Conservation (phyloP, 2,329 filamentous ascomycete species). For the Beauveria sp. region DNA sequence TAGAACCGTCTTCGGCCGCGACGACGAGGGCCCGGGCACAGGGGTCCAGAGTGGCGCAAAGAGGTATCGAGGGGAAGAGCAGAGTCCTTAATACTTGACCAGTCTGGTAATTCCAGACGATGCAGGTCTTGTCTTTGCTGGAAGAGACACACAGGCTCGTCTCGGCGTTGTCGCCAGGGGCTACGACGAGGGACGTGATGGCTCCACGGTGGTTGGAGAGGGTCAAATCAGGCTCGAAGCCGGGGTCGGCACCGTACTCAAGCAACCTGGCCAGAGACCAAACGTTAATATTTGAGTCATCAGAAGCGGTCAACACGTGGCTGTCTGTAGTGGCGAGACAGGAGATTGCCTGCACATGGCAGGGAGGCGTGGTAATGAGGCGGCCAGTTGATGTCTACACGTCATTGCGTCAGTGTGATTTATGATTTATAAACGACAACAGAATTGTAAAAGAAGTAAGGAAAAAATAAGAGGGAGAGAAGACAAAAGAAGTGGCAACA, state of each 20-base stretch:
- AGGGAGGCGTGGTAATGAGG: constrained; percentile 65
- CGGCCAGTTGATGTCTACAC: constrained; percentile 64
- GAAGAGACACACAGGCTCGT: constrained; percentile 79
- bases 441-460: neutral
- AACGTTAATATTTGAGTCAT: constrained; percentile 84
- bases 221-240: constrained; percentile 64
- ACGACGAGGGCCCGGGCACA: constrained; percentile 76
- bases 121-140: constrained; percentile 78
- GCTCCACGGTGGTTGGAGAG: constrained; percentile 70
- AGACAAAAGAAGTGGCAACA: neutral
- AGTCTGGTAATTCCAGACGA: constrained; percentile 86
- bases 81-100: constrained; percentile 73
- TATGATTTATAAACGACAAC: neutral
- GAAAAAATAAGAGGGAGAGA: neutral
- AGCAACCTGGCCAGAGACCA: constrained; percentile 78
- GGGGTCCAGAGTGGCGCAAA: constrained; percentile 70
- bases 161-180: constrained; percentile 58
- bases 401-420: neutral
- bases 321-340: constrained; percentile 64
- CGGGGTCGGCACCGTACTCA: constrained; percentile 44
- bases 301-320: constrained; percentile 69
- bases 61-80: constrained; percentile 65
- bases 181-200: constrained; percentile 56
- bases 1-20: constrained; percentile 69
- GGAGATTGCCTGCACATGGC: constrained; percentile 74